Base-by-base conservation (phyloP, 2,329 filamentous ascomycete species). In the Bipolaris zeicola region DNA sequence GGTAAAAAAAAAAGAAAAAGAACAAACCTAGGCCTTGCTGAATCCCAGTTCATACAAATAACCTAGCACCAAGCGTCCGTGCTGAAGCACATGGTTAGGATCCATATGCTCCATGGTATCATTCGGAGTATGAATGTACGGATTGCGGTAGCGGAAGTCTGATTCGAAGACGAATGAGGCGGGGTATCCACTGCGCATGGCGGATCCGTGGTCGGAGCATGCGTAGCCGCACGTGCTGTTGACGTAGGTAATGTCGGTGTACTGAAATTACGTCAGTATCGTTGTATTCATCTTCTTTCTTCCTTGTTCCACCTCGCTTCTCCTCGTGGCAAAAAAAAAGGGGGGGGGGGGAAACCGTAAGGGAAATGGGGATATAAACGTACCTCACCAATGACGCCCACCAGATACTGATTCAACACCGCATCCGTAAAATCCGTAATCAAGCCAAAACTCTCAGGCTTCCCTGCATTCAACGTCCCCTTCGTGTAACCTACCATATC, bases 351-450 rank as follows among this genome's bases (percentile, higher is more conserved):
- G 22, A 5, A 22, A 5, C 5, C 22, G 22, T 22, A 22, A 22
- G 22, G 22, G 22, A 16, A 16, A 20, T 20, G 20, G 20, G 20
- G 20, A 20, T 20, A 3, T 20, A 20, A 20, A 28, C 41, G 10
- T 8, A 43, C 41, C 41, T 43, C 24, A 6, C 85, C 88, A 61
- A 96, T 89, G 51, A 96, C 85, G 66, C 87, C 85, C 82, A 96
- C 96, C 81, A 96, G 92, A 73, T 96, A 97, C 6, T 82, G 81
- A 1, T 93, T 96, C 66, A 97, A 80, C 44, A 83, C 87, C 1
- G 86, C 79, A 73, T 96, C 89, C 28, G 97, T 93, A 68, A 83
- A 96, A 77, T 98, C 94, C 1, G 90, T 92, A 68, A 97, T 96
- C 37, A 97, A 89, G 24, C 93, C 94, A 6, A 97, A 90, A 43